Conservation (phyloP, 202 grass and related monocot species). For the Bolboschoenoplectus hybrid region DNA sequence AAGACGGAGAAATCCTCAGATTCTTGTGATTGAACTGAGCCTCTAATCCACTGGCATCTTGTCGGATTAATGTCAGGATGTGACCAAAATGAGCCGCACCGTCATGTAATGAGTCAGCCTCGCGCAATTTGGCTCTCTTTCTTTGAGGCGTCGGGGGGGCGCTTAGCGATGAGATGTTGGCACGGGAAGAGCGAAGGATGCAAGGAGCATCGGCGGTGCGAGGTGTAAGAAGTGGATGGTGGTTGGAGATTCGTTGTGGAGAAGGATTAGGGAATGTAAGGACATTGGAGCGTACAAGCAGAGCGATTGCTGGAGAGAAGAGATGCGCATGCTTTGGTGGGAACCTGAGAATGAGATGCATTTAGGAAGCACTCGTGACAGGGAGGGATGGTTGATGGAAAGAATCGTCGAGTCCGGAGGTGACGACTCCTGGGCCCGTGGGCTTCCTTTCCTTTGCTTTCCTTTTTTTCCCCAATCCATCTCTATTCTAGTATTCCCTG, state of each 20-base stretch:
- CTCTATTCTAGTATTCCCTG: too few species aligned
- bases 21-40: conserved; percentile 52
- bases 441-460: too few species aligned
- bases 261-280: neutral
- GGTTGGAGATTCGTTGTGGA: conserved; percentile 11
- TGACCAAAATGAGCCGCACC: conserved; percentile 17
- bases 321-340: neutral
- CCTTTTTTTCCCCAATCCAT: too few species aligned
- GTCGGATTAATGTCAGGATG: conserved; percentile 50
- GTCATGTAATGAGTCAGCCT: neutral
- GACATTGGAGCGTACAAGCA: neutral
- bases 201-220: neutral
- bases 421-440: neutral
- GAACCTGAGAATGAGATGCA: conserved; percentile 14
- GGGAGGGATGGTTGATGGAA: too few species aligned
- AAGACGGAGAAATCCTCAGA: conserved; percentile 43
- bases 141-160: neutral
- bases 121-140: neutral
- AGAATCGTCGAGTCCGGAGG: neutral
- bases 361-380: neutral
- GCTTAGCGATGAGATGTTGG: neutral
- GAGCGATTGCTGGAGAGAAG: neutral
- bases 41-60: conserved; percentile 47
- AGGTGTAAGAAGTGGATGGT: neutral
- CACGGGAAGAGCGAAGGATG: neutral